Percentiles rank a stretch among this genome's conserved stretches.
These are phyloP conservation scores for Chalaropsis thielavioides DNA, from an alignment of 2,329 filamentous ascomycete species.

Conservation along the genomic window DNA sequence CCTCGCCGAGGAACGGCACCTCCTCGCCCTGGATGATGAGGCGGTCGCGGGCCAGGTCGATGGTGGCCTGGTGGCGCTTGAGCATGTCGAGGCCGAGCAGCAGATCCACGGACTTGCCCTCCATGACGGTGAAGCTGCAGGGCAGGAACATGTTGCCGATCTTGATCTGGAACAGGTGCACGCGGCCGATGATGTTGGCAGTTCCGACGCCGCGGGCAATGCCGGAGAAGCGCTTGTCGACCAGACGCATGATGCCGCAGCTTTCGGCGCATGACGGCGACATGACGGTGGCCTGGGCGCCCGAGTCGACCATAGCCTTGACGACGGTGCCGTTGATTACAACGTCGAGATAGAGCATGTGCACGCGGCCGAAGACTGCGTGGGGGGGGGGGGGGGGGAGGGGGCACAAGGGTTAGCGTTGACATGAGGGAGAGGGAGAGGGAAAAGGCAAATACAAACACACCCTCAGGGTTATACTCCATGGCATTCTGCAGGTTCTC, in stretches of 20 bases:
- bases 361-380: conserved; percentile 83
- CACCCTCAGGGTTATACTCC: conserved; percentile 94
- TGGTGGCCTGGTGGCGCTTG: conserved; percentile 83
- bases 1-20: conserved; percentile 80
- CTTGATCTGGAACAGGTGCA: conserved; percentile 89
- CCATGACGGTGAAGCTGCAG: conserved; percentile 98
- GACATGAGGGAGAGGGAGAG: background rate
- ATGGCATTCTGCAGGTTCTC: conserved; percentile 94
- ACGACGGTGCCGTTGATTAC: conserved; percentile 86
- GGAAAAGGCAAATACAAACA: conserved; percentile 21
- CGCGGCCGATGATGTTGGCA: conserved; percentile 82
- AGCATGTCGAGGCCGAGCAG: conserved; percentile 92
- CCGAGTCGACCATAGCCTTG: conserved; percentile 94
- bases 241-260: conserved; percentile 90
- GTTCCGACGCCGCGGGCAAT: conserved; percentile 90
- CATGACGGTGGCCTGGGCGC: conserved; percentile 97
- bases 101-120: conserved; percentile 90
- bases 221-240: conserved; percentile 83
- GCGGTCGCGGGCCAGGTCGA: conserved; percentile 73
- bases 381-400: background rate
- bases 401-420: background rate
- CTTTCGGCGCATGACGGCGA: conserved; percentile 80
- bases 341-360: conserved; percentile 91
- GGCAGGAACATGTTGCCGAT: conserved; percentile 77
- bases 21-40: conserved; percentile 80